These are phyloP conservation scores for Rhizoclosmatium sp. DNA, from an alignment of 192 early-diverging fungal species.

Conservation along the genomic window DNA sequence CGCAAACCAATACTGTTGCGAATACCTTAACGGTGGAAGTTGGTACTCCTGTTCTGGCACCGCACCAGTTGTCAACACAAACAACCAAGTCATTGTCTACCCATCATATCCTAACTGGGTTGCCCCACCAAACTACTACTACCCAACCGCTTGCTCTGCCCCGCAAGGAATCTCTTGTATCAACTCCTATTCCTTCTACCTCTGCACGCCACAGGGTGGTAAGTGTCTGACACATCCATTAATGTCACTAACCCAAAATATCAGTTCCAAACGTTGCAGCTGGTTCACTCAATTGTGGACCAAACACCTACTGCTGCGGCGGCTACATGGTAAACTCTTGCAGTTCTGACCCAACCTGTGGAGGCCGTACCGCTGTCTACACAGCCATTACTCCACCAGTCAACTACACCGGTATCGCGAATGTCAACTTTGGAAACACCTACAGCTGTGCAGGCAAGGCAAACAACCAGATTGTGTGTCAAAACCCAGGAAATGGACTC, in stretches of 20 bases:
- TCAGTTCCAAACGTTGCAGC: too few species aligned
- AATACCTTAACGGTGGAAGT: neutral
- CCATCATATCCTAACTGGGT: neutral
- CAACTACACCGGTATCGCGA: neutral
- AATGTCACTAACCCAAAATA: too few species aligned
- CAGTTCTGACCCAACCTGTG: neutral
- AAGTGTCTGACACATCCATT: too few species aligned
- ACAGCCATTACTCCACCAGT: too few species aligned
- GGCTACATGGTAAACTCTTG: neutral
- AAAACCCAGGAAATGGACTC: too few species aligned
- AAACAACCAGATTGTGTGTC: constrained; percentile 30
- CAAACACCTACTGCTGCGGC: neutral
- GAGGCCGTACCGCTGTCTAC: too few species aligned
- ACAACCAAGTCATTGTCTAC: neutral
- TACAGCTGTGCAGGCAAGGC: constrained; percentile 16
- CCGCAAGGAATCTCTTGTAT: neutral
- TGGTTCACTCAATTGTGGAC: neutral
- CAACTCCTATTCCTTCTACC: neutral
- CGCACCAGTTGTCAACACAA: neutral
- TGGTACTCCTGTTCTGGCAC: neutral
- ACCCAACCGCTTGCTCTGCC: neutral
- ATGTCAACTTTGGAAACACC: constrained; percentile 7
- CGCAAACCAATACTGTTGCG: neutral
- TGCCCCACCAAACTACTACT: neutral
- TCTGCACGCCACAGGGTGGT: too few species aligned